Evolutionary conservation across 2,329 filamentous ascomycete species (phyloP).

Genomic region (Xylariaceae sp.): DNA sequence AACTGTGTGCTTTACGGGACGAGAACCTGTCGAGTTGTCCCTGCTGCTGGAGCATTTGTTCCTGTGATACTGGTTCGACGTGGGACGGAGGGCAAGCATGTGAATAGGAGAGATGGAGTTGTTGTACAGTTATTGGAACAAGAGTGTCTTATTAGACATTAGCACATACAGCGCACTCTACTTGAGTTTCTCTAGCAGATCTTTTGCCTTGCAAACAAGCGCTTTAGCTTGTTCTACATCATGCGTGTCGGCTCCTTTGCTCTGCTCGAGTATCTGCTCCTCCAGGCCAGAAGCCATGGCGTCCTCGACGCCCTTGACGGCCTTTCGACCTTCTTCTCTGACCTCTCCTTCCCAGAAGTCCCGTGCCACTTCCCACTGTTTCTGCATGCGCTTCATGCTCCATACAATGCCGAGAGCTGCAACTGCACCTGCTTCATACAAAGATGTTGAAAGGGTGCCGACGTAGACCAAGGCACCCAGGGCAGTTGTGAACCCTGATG

Average conservation of each 20-base stretch:
- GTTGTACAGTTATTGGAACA: slow-evolving; percentile 11
- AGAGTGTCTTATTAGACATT: slow-evolving; percentile 9
- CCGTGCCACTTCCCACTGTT: slow-evolving; percentile 60
- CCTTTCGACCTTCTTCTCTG: slow-evolving; percentile 64
- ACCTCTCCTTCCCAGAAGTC: slow-evolving; percentile 64
- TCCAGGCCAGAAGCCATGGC: slow-evolving; percentile 48
- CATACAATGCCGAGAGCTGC: slow-evolving; percentile 60
- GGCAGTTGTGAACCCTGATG: slow-evolving; percentile 60
- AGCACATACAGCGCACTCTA: slow-evolving; percentile 28
- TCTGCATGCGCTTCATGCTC: slow-evolving; percentile 59
- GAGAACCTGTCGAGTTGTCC: not conserved
- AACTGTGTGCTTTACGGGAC: not conserved
- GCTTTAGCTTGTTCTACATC: slow-evolving; percentile 42
- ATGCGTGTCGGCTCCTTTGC: slow-evolving; percentile 11
- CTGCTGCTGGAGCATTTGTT: not conserved
- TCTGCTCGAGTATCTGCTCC: slow-evolving; percentile 26
- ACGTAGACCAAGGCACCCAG: slow-evolving; percentile 57
- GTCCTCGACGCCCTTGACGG: slow-evolving; percentile 55
- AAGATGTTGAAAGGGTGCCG: slow-evolving; percentile 49
- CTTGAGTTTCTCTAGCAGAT: slow-evolving; percentile 47
- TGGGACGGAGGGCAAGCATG: not conserved
- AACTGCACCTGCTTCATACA: slow-evolving; percentile 62
- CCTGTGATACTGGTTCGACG: too few relatives aligned
- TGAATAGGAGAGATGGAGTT: not conserved
- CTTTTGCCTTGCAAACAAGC: slow-evolving; percentile 48